These are phyloP conservation scores for Diaporthe caulivora DNA, from an alignment of 2,329 filamentous ascomycete genomes.

Conservation along the genomic window DNA sequence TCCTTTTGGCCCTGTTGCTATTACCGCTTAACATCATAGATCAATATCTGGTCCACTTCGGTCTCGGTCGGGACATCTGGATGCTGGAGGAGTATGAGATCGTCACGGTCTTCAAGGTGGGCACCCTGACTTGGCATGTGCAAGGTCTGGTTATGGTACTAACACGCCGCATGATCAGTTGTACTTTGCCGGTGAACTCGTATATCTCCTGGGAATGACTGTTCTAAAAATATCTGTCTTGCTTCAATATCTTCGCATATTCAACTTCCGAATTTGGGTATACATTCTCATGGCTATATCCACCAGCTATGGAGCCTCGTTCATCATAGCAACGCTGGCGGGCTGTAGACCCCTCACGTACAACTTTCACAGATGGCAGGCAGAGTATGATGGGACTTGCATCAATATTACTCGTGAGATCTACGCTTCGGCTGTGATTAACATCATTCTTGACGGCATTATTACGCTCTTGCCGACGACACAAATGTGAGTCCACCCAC, in stretches of 20 bases:
- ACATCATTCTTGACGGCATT: neutral
- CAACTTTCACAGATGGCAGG: neutral
- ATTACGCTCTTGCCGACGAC: neutral
- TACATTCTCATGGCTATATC: neutral
- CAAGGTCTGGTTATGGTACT: neutral
- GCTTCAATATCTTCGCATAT: conserved; percentile 3
- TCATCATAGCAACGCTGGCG: neutral
- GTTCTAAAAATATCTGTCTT: neutral
- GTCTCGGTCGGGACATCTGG: neutral
- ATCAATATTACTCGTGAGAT: neutral
- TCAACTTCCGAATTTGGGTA: neutral
- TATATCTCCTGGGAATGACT: neutral
- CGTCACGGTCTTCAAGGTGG: neutral
- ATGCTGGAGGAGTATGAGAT: conserved; percentile 5
- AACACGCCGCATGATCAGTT: neutral
- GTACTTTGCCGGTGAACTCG: neutral
- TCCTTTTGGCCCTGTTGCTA: neutral
- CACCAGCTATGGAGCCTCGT: neutral
- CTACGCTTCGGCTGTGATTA: neutral
- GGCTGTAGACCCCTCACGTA: neutral
- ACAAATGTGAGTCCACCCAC: neutral
- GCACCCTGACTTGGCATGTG: neutral
- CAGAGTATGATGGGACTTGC: neutral
- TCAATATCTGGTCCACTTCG: neutral
- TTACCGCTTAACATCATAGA: neutral